Conservation (phyloP, 1,284 basidiomycete genomes). For the Moesziomyces globuligerus region DNA sequence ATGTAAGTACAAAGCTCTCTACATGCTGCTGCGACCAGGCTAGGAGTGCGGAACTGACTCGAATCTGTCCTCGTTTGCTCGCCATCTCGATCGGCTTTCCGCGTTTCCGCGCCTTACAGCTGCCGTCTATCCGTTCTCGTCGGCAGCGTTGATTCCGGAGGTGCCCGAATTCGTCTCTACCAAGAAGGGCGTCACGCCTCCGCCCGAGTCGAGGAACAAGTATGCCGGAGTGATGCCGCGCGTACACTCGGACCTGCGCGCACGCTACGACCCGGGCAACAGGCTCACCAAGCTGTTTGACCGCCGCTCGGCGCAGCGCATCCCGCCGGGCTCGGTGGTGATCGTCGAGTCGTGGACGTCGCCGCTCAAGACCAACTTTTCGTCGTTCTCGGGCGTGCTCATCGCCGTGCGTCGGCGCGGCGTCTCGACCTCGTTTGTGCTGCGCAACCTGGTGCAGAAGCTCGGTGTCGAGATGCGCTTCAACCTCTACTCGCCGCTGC, state of each 20-base stretch:
- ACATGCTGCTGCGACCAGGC: too few species aligned
- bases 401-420: conserved; percentile 62
- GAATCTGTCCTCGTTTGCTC: too few species aligned
- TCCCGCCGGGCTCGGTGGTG: conserved; percentile 64
- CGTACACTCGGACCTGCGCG: conserved; percentile 54
- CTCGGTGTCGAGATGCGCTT: conserved; percentile 66
- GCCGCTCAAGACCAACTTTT: conserved; percentile 51
- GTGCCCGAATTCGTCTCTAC: conserved; percentile 36
- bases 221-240: conserved; percentile 56
- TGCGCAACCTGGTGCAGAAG: conserved; percentile 64
- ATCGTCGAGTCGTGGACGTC: conserved; percentile 63
- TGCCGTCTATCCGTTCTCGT: conserved; percentile 50
- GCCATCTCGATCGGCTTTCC: too few species aligned
- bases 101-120: too few species aligned
- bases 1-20: too few species aligned
- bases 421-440: conserved; percentile 60
- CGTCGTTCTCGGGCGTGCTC: conserved; percentile 63
- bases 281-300: conserved; percentile 61
- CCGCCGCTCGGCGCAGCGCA: conserved; percentile 50
- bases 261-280: conserved; percentile 56
- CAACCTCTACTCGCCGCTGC: conserved; percentile 61
- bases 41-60: too few species aligned
- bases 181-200: conserved; percentile 36
- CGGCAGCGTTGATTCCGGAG: conserved; percentile 43
- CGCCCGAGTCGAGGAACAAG: conserved; percentile 40